Percentiles rank a stretch among this genome's conserved stretches.
phyloP scores from a whole-genome alignment of 805 yeast species.

The Starmerella etchellsii region DNA sequence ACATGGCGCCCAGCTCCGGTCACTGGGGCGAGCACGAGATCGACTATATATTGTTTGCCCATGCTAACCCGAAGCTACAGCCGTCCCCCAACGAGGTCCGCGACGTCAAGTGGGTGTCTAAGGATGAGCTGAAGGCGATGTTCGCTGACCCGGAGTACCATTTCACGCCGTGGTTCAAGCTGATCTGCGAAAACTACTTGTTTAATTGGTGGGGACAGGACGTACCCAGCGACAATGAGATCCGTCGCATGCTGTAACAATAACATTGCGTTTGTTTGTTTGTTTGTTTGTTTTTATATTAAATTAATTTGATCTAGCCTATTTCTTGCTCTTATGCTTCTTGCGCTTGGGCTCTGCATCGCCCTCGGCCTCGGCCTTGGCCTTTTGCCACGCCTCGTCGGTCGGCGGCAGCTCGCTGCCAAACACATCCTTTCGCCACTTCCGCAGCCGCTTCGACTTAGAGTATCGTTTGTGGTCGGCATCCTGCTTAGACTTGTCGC shows the following conservation, averaged over 20 bases:
- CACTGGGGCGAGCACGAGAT: constrained; percentile 98
- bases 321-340: constrained; percentile 11
- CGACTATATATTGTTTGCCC: constrained; percentile 79
- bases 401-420: constrained; percentile 37
- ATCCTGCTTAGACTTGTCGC: constrained; percentile 54
- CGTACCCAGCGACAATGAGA: constrained; percentile 11
- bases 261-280: background rate
- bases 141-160: constrained; percentile 50
- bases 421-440: constrained; percentile 83
- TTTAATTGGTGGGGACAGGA: constrained; percentile 77
- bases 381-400: constrained; percentile 23
- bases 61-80: constrained; percentile 36
- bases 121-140: constrained; percentile 58
- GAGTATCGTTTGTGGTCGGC: constrained; percentile 77
- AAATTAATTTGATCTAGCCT: constrained; percentile 1
- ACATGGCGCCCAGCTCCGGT: constrained; percentile 65
- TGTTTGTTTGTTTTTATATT: background rate
- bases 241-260: constrained; percentile 19
- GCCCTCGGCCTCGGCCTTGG: constrained; percentile 8
- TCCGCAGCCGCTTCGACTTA: constrained; percentile 67
- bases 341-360: constrained; percentile 3
- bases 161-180: constrained; percentile 97
- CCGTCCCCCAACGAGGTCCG: constrained; percentile 77
- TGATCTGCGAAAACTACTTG: constrained; percentile 81
- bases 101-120: constrained; percentile 62